Base-by-base conservation (phyloP, 768 basidiomycete genomes). In the Suillus clintonianus region DNA sequence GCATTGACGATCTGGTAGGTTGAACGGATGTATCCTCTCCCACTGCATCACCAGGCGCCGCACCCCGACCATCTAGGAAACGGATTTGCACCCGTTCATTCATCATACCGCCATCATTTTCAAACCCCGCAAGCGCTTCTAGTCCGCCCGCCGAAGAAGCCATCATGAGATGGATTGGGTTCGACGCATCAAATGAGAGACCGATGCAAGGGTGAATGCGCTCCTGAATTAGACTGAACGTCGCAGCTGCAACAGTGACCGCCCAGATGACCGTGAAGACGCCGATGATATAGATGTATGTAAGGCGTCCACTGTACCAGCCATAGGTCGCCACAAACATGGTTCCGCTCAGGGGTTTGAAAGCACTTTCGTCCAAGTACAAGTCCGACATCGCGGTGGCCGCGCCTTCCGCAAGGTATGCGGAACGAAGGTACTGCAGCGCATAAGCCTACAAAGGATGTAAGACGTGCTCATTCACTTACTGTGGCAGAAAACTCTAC, bases 401-500 rank as follows among this genome's bases (percentile, higher is more conserved):
- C 7, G 48, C 36, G 15, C 51, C 61, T 37, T 55, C 24, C 11
- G 61, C 61, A n/a, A 51, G 55, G 22, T 53, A 62, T 15, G 50
- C 61, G 27, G 61, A 62, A 15, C 61, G 61, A 53, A 62, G 61
- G 39, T 54, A 62, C 61, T 62, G n/a, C 61, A 30, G 24, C 3
- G 24, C 42, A 17, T 47, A 2, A 47, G 13, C 47, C 22, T 22
- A 7, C 5, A 22, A 13, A 11, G 14, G 7, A 47, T 22, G 22
- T 47, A 14, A 47, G 39, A 6, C 5, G 2, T 14, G 39, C 0
- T 39, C 5, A 42, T 17, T 17, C 6, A 27, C 50, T 62, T 19
- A 62, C 61, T 19, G 61, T 62, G 7, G 51, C 61, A 62, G 61
- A 53, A 42, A 62, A 62, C 51, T 62, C 61, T 36, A 62, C 61